Evolutionary conservation across 352 stramenopile genomes (phyloP).

Genomic region (Phytophthora sansomeana): DNA sequence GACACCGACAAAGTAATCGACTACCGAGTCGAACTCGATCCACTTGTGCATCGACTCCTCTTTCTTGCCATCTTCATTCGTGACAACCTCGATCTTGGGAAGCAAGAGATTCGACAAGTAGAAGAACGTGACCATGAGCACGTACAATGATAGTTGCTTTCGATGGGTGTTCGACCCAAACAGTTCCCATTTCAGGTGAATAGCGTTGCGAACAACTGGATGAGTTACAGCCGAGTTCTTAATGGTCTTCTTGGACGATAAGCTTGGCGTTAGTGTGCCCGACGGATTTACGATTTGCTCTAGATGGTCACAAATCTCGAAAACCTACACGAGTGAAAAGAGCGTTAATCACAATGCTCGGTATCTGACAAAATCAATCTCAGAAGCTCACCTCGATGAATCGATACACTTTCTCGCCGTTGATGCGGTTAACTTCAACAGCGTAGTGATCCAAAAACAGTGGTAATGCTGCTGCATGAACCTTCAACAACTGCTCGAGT

Average conservation of each 20-base stretch:
- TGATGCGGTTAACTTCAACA: conserved; percentile 56
- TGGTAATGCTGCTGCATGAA: conserved; percentile 46
- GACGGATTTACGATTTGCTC: conserved; percentile 51
- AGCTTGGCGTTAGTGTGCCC: conserved; percentile 33
- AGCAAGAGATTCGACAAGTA: conserved; percentile 61
- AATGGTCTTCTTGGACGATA: conserved; percentile 44
- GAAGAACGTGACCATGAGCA: conserved; percentile 62
- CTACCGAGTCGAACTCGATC: conserved; percentile 47
- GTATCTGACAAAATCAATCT: neutral
- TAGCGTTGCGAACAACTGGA: conserved; percentile 58
- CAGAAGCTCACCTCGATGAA: conserved; percentile 45
- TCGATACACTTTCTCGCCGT: conserved; percentile 52
- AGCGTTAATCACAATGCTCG: neutral
- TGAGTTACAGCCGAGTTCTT: conserved; percentile 52
- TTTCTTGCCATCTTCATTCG: conserved; percentile 39
- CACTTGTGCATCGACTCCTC: conserved; percentile 43
- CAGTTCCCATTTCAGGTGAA: conserved; percentile 63
- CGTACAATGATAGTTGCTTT: conserved; percentile 52
- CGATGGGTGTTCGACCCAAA: conserved; percentile 50
- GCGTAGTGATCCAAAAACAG: conserved; percentile 61
- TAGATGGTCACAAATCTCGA: conserved; percentile 50
- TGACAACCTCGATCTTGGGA: conserved; percentile 47
- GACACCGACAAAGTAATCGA: conserved; percentile 52
- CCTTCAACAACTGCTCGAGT: conserved; percentile 50
- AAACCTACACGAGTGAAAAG: conserved; percentile 30